Evolutionary conservation across 1,284 basidiomycete genomes (phyloP), one percentile per base, ranked within the genome.

Genomic region (Trichosporon sp.): DNA sequence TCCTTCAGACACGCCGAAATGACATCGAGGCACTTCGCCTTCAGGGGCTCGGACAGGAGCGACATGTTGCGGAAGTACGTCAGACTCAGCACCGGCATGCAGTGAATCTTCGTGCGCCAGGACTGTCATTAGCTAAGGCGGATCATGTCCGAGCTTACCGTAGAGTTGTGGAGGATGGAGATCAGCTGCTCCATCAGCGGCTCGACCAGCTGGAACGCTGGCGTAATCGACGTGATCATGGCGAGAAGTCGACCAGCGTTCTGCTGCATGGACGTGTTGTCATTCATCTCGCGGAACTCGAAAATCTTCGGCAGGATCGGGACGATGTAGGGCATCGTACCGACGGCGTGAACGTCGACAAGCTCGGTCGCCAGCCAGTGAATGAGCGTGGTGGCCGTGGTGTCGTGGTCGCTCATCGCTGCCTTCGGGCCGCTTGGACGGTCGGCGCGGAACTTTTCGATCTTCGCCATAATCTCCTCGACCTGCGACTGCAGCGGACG

Each of bases 401-500:
- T 92, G 81, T 96, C 93, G 77, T 95, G 95, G 82, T 87, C 87
- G 4, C 90, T 93, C 73, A 87, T 40, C 85, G 91, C 76, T 87
- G 90, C 90, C 71, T 90, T 85, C 0, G 92, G 91, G 56, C 91
- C 91, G 29, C 91, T 86, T n/a, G 92, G 84, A 66, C 93, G 85
- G 76, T 89, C 83, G 71, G 85, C 83, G 75, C 87, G 88, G 87
- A 87, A 89, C 65, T 82, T 78, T 0, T 87, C 85, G 58, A 95
- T 80, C 44, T 85, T 81, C 21, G 74, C 77, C 49, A 88, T 78
- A 62, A 90, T 85, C 21, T 82, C 76, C 25, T 83, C 72, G 46
- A 92, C 80, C 63, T 83, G 85, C 33, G 82, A 79, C 64, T 86
- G 78, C 76, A 90, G 88, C 37, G 80, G 81, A 21, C 27, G 49